Evolutionary conservation across 805 yeast genomes (phyloP).

Genomic region (Priceomyces castillae): DNA sequence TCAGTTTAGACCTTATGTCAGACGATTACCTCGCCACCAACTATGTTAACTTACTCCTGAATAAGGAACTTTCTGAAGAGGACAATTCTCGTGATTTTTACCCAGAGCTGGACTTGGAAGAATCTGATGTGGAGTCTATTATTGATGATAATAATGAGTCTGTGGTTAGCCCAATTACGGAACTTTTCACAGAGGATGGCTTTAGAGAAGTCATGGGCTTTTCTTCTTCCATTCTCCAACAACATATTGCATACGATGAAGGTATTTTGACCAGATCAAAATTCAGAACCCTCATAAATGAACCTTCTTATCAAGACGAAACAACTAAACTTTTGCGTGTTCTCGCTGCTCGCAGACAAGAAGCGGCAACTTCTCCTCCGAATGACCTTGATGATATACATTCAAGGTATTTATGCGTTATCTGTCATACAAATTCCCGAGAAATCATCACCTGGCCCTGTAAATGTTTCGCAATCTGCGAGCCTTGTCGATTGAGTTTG

Average conservation of each 20-base stretch:
- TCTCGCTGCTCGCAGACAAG: conserved; percentile 11
- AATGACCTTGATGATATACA: conserved; percentile 25
- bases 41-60: conserved; percentile 24
- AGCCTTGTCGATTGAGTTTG: conserved; percentile 70
- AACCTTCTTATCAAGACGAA: conserved; percentile 7
- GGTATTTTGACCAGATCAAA: conserved; percentile 35
- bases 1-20: conserved; percentile 14
- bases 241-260: conserved; percentile 24
- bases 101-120: conserved; percentile 23
- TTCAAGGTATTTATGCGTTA: conserved; percentile 58
- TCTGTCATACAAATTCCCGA: conserved; percentile 73
- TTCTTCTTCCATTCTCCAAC: conserved; percentile 21
- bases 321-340: conserved; percentile 10
- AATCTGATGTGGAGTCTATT: conserved; percentile 13
- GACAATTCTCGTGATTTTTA: conserved; percentile 36
- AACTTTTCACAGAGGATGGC: conserved; percentile 24
- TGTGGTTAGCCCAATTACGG: conserved; percentile 13
- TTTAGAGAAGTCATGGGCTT: conserved; percentile 23
- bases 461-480: conserved; percentile 84
- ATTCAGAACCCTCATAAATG: conserved; percentile 12
- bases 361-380: conserved; percentile 1
- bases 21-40: conserved; percentile 19
- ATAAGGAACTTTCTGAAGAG: conserved; percentile 32
- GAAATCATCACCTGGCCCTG: conserved; percentile 92
- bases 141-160: background rate